These are phyloP conservation scores for Diaporthe sp. DNA, from an alignment of 2,329 filamentous ascomycete genomes.

Conservation along the genomic window DNA sequence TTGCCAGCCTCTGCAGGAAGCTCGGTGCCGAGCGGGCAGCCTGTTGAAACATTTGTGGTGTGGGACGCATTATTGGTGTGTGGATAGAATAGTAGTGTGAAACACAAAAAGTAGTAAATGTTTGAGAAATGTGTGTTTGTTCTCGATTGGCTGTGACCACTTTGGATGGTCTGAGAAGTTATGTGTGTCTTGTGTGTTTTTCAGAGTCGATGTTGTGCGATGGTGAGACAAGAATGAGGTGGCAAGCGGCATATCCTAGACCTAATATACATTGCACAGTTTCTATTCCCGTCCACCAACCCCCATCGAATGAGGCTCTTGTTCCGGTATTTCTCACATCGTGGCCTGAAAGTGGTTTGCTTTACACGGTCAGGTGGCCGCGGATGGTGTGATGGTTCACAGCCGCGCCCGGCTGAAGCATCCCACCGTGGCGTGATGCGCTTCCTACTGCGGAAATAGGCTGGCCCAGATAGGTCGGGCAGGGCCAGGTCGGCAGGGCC, in stretches of 20 bases:
- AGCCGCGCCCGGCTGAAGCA: constrained; percentile 15
- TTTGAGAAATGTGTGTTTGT: constrained; percentile 17
- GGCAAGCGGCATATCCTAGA: constrained; percentile 12
- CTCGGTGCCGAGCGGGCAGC: constrained; percentile 23
- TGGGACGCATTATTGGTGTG: constrained; percentile 30
- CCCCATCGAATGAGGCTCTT: not conserved
- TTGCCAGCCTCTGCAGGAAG: constrained; percentile 27
- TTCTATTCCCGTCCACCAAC: not conserved
- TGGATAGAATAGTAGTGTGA: not conserved
- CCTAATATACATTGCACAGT: constrained; percentile 22
- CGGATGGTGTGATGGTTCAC: constrained; percentile 27
- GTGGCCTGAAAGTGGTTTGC: constrained; percentile 30
- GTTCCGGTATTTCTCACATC: constrained; percentile 9
- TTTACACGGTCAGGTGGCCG: constrained; percentile 4
- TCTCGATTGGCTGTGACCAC: no score
- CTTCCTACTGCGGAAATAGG: not conserved
- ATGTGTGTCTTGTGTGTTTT: not conserved
- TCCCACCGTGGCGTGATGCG: constrained; percentile 35
- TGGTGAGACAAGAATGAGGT: constrained; percentile 21
- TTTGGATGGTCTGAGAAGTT: no score
- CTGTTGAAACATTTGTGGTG: constrained; percentile 31
- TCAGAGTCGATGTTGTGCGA: constrained; percentile 13
- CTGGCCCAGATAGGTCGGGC: not conserved
- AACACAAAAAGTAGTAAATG: not conserved
- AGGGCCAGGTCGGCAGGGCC: not conserved